Percentiles rank a stretch among this genome's conserved stretches.
Conservation (phyloP, 805 yeast species). For the Sugiyamaella floridensis region DNA sequence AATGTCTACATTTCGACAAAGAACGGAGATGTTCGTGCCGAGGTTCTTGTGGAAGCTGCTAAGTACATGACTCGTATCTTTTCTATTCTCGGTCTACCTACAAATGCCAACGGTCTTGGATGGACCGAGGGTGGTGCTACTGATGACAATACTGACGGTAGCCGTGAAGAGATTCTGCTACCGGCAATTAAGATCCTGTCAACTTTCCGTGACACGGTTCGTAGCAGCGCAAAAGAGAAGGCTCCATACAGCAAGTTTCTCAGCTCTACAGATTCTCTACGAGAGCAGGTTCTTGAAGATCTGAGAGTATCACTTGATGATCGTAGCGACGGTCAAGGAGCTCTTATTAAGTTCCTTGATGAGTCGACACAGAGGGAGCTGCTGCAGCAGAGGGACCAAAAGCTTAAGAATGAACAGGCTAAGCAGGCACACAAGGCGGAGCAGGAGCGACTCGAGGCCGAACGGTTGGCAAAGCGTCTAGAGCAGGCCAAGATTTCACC, state of each 20-base stretch:
- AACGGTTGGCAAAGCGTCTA: slow-evolving; percentile 50
- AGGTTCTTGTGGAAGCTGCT: slow-evolving; percentile 57
- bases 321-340: slow-evolving; percentile 67
- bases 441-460: slow-evolving; percentile 28
- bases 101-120: slow-evolving; percentile 66
- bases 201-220: slow-evolving; percentile 72
- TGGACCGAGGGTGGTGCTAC: slow-evolving; percentile 45
- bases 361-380: slow-evolving; percentile 63
- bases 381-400: slow-evolving; percentile 48
- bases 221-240: slow-evolving; percentile 62
- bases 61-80: slow-evolving; percentile 67
- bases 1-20: slow-evolving; percentile 64
- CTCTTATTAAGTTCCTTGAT: slow-evolving; percentile 75
- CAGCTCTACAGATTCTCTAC: slow-evolving; percentile 62
- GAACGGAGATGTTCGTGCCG: slow-evolving; percentile 51
- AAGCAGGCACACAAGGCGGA: slow-evolving; percentile 50
- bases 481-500: slow-evolving; percentile 72
- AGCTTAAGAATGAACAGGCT: slow-evolving; percentile 46
- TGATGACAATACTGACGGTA: slow-evolving; percentile 16
- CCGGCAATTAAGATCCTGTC: slow-evolving; percentile 79
- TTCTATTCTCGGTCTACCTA: slow-evolving; percentile 66
- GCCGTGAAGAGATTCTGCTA: slow-evolving; percentile 59
- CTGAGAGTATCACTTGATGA: slow-evolving; percentile 86
- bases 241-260: slow-evolving; percentile 49
- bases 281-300: slow-evolving; percentile 63